Base-by-base conservation (phyloP, 495 filamentous ascomycete genomes). In the Cercophora newfieldiana region DNA sequence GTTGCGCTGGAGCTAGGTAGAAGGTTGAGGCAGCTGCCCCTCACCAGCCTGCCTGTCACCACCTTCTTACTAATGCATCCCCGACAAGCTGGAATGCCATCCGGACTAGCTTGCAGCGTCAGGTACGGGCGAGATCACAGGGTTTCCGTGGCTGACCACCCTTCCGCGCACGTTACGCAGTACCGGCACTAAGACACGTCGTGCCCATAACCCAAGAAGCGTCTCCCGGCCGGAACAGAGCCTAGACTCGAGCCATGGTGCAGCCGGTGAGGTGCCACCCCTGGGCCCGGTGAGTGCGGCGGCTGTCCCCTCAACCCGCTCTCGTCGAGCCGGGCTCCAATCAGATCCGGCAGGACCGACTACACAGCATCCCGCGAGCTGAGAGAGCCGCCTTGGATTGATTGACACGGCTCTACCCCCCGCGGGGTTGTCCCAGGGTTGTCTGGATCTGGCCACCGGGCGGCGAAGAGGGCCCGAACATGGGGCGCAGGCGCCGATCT, bases 201-300 rank as follows among this genome's bases (percentile, higher is more conserved):
- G 48, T 51, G 54, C 24, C 54, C 22, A 8, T 10, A 29, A 58
- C 55, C 55, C 29, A 30, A 30, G 50, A 50, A 16, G 29, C 26
- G 14, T 28, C 19, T 53, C 49, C 51, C 4, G 25, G 18, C 21
- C 26, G 33, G 33, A 26, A n/a, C 37, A 29, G 61, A 37, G 61
- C 21, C 59, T 50, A 67, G 65, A 62, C 50, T 62, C 58, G 50
- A 29, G 26, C 50, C 22, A 26, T 63, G 19, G 12, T 67, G 65
- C 65, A 67, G 33, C 65, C 65, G 65, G 65, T 67, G 48, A 66
- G 59, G 29, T 5, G 24, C 18, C 14, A 21, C 37, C 65, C 65
- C 59, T 67, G 59, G 50, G 33, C 26, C 28, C 65, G 65, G 65
- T 67, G 58, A 63, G 58, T 31, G 12, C 24, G 44, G 16, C 26